phyloP scores from a whole-genome alignment of 345 rosid genomes.

The Geranium rotundifolium region DNA sequence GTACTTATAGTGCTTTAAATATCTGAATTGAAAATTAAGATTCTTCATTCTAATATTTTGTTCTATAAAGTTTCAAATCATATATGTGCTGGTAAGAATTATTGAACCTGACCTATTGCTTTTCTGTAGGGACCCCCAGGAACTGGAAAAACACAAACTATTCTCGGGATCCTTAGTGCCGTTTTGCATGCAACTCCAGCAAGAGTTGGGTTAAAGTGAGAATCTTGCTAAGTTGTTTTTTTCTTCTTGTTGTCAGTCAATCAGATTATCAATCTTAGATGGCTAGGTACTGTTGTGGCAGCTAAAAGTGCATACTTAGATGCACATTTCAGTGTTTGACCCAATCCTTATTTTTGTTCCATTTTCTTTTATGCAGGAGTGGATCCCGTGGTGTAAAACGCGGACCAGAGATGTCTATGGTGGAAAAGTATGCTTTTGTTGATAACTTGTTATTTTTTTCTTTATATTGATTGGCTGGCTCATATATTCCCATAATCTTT shows the following conservation, averaged over 20 bases:
- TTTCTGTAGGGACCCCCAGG: constrained; percentile 93
- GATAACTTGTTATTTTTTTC: not conserved
- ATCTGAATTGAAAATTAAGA: not conserved
- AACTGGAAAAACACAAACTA: constrained; percentile 96
- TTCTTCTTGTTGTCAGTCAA: constrained; percentile 6
- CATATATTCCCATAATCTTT: not conserved
- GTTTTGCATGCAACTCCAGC: constrained; percentile 93
- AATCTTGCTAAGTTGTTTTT: constrained; percentile 2
- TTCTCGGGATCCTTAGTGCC: constrained; percentile 88
- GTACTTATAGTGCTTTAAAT: too few species aligned
- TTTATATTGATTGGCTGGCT: not conserved
- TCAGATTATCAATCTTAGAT: not conserved
- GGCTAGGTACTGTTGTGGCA: not conserved
- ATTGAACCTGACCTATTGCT: constrained; percentile 6
- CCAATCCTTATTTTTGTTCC: constrained; percentile 1
- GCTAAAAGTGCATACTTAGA: not conserved
- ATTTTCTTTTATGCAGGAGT: constrained; percentile 27
- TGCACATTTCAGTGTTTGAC: not conserved
- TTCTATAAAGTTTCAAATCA: not conserved
- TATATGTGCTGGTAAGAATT: not conserved
- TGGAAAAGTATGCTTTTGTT: constrained; percentile 60
- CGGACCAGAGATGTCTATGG: constrained; percentile 46
- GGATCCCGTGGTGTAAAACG: constrained; percentile 30
- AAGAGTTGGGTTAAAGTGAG: constrained; percentile 57
- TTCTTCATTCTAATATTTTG: constrained; percentile 1